These are phyloP conservation scores for Colletotrichum incanum DNA, from an alignment of 2,329 filamentous ascomycete genomes.

Conservation along the genomic window DNA sequence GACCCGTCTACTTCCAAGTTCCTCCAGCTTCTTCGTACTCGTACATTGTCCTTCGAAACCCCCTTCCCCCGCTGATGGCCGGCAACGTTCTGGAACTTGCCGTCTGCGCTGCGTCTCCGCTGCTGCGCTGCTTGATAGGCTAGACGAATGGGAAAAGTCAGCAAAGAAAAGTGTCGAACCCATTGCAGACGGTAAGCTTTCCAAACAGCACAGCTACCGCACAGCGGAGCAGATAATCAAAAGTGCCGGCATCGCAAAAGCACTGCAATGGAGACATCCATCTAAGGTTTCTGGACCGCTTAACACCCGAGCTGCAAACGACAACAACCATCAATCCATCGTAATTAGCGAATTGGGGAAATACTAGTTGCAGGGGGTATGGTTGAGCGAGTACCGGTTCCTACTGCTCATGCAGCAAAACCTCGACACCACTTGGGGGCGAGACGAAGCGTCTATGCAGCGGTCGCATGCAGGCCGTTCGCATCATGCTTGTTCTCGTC, in stretches of 20 bases:
- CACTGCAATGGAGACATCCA: constrained; percentile 15
- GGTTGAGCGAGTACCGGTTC: constrained; percentile 22
- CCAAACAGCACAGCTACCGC: background rate
- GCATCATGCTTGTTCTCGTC: constrained; percentile 20
- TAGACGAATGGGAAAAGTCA: background rate
- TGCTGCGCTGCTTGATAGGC: background rate
- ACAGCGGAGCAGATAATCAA: constrained; percentile 11
- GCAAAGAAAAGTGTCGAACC: background rate
- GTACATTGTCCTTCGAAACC: background rate
- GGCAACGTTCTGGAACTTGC: constrained; percentile 6
- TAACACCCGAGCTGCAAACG: constrained; percentile 20
- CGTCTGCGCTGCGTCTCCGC: background rate
- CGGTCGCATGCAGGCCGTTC: constrained; percentile 21
- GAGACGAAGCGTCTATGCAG: constrained; percentile 36
- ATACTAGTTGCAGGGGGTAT: constrained; percentile 11
- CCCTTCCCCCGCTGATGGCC: background rate
- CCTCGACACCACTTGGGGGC: constrained; percentile 19
- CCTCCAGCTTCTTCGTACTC: background rate
- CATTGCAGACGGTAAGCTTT: constrained; percentile 4
- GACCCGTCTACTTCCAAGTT: background rate
- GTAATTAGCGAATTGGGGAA: constrained; percentile 17
- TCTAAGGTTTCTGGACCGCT: constrained; percentile 23
- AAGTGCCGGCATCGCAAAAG: constrained; percentile 34
- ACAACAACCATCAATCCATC: background rate
- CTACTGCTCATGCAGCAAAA: constrained; percentile 17